phyloP scores from a whole-genome alignment of 805 yeast genomes.

The Saccharomycopsis lassenensis region DNA sequence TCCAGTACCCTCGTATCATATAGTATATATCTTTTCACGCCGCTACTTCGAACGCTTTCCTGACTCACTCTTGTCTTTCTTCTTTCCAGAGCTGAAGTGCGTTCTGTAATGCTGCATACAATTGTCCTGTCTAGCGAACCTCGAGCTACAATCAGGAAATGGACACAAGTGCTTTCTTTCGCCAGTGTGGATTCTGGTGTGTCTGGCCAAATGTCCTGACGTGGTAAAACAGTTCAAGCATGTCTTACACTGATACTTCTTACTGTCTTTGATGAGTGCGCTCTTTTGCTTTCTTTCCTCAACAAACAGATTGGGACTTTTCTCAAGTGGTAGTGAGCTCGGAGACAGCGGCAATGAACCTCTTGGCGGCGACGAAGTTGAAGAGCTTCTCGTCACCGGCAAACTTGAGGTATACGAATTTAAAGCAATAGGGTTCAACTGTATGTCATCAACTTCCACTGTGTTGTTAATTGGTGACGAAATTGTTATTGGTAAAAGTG shows the following conservation, averaged over 20 bases:
- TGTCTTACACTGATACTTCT: conserved; percentile 41
- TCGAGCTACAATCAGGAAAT: conserved; percentile 65
- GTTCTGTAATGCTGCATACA: conserved; percentile 90
- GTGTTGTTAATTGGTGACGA: conserved; percentile 6
- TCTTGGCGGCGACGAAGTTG: too few species aligned
- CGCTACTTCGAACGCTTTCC: background rate
- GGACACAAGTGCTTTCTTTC: conserved; percentile 86
- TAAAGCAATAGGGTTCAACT: too few species aligned
- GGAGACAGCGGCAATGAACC: conserved; percentile 1
- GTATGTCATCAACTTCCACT: too few species aligned
- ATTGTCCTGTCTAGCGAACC: conserved; percentile 87
- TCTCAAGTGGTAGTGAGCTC: background rate
- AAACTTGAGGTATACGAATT: too few species aligned
- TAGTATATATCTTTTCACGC: too few species aligned
- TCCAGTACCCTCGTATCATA: too few species aligned
- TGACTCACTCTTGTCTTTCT: conserved; percentile 11
- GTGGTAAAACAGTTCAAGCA: conserved; percentile 67
- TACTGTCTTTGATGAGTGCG: conserved; percentile 12
- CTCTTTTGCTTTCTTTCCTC: too few species aligned
- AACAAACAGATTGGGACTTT: background rate
- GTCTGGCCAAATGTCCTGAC: conserved; percentile 86
- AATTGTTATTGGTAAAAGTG: conserved; percentile 11
- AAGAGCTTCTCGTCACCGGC: too few species aligned
- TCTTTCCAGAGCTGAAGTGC: conserved; percentile 33
- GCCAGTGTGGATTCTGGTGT: conserved; percentile 83